Evolutionary conservation across 2,329 filamentous ascomycete species (phyloP).

Genomic region (Ophiostoma sp.): DNA sequence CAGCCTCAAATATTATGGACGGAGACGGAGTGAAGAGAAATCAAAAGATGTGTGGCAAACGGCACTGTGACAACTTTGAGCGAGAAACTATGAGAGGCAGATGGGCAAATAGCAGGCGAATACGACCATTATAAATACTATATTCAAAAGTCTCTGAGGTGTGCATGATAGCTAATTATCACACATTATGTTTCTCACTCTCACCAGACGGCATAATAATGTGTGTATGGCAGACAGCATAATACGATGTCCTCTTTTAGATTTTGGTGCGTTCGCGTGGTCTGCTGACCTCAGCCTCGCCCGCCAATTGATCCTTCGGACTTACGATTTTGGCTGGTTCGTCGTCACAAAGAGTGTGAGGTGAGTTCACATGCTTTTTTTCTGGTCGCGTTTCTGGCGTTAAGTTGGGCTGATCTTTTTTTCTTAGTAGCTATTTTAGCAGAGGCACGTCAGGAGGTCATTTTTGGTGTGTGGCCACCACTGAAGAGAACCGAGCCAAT

Average conservation of each 20-base stretch:
- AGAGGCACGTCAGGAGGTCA: not conserved
- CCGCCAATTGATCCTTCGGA: not conserved
- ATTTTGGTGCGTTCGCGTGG: not conserved
- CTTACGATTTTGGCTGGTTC: not conserved
- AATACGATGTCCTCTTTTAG: not conserved
- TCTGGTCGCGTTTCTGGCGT: not conserved
- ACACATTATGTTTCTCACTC: not conserved
- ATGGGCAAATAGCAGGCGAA: not conserved
- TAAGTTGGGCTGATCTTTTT: not conserved
- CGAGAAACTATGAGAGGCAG: not conserved
- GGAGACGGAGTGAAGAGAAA: not conserved
- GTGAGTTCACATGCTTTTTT: conserved; percentile 23
- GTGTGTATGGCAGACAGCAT: not conserved
- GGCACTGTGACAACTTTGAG: not conserved
- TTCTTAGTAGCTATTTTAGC: not conserved
- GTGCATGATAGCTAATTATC: too few relatives aligned
- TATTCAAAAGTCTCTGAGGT: not conserved
- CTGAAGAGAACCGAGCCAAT: not conserved
- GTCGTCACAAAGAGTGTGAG: not conserved
- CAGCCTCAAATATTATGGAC: not conserved
- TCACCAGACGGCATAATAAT: not conserved
- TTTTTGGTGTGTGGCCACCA: not conserved
- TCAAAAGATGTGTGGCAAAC: not conserved
- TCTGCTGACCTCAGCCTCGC: conserved; percentile 14
- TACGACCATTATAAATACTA: not conserved